Percentiles rank a stretch among this genome's conserved stretches.
These are phyloP conservation scores for Fusarium algeriense DNA, from an alignment of 2,329 filamentous ascomycete genomes.

Conservation along the genomic window DNA sequence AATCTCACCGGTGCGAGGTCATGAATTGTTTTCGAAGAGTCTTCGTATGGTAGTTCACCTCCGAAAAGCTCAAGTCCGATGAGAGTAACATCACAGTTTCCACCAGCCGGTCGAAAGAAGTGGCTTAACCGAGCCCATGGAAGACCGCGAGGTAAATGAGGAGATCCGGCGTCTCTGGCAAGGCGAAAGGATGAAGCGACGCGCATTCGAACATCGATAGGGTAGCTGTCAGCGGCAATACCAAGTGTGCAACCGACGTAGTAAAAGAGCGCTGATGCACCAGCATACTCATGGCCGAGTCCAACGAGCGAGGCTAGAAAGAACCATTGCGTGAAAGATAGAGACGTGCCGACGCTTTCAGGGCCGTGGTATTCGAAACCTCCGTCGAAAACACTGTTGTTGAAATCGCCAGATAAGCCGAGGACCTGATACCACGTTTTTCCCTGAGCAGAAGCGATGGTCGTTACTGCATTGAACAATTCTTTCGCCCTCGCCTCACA, in stretches of 20 bases:
- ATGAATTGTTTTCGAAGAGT: not conserved
- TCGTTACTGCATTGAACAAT: accelerated
- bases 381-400: not conserved
- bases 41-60: not conserved
- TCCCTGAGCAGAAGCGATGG: not conserved
- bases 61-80: not conserved
- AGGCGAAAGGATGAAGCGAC: not conserved
- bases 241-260: not conserved
- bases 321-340: not conserved
- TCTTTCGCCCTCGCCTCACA: not conserved
- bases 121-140: not conserved
- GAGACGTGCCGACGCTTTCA: not conserved
- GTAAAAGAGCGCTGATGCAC: not conserved
- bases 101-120: not conserved
- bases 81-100: not conserved
- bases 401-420: not conserved
- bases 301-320: accelerated
- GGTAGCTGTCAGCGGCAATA: not conserved
- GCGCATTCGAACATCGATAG: not conserved
- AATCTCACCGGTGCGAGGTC: not conserved
- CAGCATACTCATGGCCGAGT: accelerated
- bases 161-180: not conserved
- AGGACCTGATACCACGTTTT: not conserved
- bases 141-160: not conserved
- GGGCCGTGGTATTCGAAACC: not conserved